Percentiles rank a stretch among this genome's conserved stretches.
Evolutionary conservation across 495 filamentous ascomycete species (phyloP).

Genomic region (Penicillium paradoxum): DNA sequence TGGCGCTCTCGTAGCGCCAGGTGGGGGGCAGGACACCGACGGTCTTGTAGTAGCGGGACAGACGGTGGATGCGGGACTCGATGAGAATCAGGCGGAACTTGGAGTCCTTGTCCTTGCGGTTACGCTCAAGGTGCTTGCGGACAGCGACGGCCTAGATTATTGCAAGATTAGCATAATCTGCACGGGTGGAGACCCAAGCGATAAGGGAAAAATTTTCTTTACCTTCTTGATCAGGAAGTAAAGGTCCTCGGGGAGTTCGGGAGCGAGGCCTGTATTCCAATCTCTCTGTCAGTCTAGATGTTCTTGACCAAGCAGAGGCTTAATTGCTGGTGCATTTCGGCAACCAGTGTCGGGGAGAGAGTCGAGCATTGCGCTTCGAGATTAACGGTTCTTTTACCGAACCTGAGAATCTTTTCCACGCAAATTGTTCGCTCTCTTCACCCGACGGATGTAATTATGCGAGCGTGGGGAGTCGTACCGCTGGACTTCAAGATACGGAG

Average conservation of each 20-base stretch:
- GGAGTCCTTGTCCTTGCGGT: slow-evolving; percentile 99
- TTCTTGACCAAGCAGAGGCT: slow-evolving; percentile 92
- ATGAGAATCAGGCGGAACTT: slow-evolving; percentile 99
- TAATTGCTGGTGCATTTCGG: slow-evolving; percentile 32
- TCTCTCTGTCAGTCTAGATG: slow-evolving; percentile 87
- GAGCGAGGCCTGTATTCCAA: slow-evolving; percentile 81
- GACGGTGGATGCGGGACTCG: slow-evolving; percentile 99
- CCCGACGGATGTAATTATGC: slow-evolving; percentile 22
- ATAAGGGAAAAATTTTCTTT: slow-evolving; percentile 16
- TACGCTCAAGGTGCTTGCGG: slow-evolving; percentile 99
- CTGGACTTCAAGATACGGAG: slow-evolving; percentile 94
- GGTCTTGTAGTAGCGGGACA: slow-evolving; percentile 97
- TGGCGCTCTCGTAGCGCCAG: slow-evolving; percentile 88
- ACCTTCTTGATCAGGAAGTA: slow-evolving; percentile 99
- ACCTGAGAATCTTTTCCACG: slow-evolving; percentile 10
- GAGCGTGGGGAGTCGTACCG: slow-evolving; percentile 58
- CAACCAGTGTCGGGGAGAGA: slow-evolving; percentile 19
- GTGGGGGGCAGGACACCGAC: slow-evolving; percentile 96
- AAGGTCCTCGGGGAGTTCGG: slow-evolving; percentile 95
- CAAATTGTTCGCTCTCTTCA: slow-evolving; percentile 20
- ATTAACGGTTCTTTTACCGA: slow-evolving; percentile 2
- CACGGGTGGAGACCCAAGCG: not conserved
- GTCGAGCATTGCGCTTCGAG: slow-evolving; percentile 9
- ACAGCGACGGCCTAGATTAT: slow-evolving; percentile 77
- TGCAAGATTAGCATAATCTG: slow-evolving; percentile 3